Base-by-base conservation (phyloP, 306 rosid genomes). In the Cicer bijugum region DNA sequence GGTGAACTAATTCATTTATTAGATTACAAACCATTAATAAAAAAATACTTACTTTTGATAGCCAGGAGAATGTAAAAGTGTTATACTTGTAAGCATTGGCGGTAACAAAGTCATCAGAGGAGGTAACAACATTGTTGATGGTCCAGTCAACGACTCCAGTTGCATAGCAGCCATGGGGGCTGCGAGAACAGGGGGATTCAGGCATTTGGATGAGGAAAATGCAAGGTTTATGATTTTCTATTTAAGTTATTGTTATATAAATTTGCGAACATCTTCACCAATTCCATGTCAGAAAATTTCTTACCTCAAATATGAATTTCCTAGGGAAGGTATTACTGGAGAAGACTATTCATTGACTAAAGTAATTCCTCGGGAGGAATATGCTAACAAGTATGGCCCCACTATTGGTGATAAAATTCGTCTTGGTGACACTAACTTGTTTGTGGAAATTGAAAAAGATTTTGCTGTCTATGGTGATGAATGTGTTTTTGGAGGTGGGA, bases 401-500 rank as follows among this genome's bases (percentile, higher is more conserved):
- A 87, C 97, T 68, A 82, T 80, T 20, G 97, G 97, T 39, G 97
- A 94, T 78, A 91, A 94, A 86, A 72, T 94, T 76, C 91, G 89
- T 82, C 97, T 94, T 28, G 99, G 99, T 61, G 99, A 91, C 67
- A 94, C 97, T 40, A 75, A 86, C 78, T 87, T 94, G 82, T 79
- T 82, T 83, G 99, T 90, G 10, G 88, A 94, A 87, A 87, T 91
- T 75, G 99, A 94, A 86, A 80, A 70, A 1, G 99, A 91, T 75
- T 91, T 79, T 82, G 75, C 91, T 69, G 38, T 79, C 68, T 88
- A 85, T 85, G 99, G 99, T 56, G 99, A 94, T 74, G 99, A 94
- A 82, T 88, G 89, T 75, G 85, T 94, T 44, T 94, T 91, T 78
- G 99, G 99, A 77, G 99, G 97, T 67, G 99, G 99, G 38, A 94